phyloP scores from a whole-genome alignment of 495 filamentous ascomycete species.

The Tetracladium marchalianum region DNA sequence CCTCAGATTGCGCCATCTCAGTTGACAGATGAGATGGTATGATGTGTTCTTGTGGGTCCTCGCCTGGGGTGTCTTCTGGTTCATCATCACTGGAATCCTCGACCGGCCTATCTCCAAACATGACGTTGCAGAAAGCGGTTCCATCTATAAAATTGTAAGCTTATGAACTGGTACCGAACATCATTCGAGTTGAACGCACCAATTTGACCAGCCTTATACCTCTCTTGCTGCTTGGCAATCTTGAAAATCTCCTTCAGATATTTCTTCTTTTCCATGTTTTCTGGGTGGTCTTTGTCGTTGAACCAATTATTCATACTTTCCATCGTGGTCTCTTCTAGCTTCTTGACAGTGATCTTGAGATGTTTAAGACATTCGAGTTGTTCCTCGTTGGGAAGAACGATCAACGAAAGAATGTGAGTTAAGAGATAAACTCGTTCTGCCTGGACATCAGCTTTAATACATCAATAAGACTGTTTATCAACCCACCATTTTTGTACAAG shows the following conservation, averaged over 20 bases:
- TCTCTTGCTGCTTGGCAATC: conserved; percentile 53
- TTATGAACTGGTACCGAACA: background rate
- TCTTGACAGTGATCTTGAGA: conserved; percentile 26
- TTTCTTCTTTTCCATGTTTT: conserved; percentile 31
- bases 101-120: conserved; percentile 6
- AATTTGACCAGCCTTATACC: conserved; percentile 46
- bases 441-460: background rate
- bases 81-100: conserved; percentile 10
- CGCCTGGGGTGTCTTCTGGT: conserved; percentile 5
- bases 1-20: too few species aligned
- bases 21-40: too few species aligned
- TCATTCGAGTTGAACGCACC: conserved; percentile 31
- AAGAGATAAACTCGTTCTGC: conserved; percentile 52
- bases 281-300: conserved; percentile 29
- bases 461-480: background rate
- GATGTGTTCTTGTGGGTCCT: too few species aligned
- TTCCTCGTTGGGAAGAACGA: conserved; percentile 32
- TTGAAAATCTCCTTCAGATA: conserved; percentile 57
- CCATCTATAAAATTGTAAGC: background rate
- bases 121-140: conserved; percentile 8
- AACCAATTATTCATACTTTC: conserved; percentile 37
- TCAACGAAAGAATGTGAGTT: conserved; percentile 48
- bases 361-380: conserved; percentile 24
- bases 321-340: conserved; percentile 34
- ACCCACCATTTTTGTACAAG: conserved; percentile 61